Percentiles rank a stretch among this genome's conserved stretches.
These are phyloP conservation scores for Tirmania nivea DNA, from an alignment of 495 filamentous ascomycete species.

Conservation along the genomic window DNA sequence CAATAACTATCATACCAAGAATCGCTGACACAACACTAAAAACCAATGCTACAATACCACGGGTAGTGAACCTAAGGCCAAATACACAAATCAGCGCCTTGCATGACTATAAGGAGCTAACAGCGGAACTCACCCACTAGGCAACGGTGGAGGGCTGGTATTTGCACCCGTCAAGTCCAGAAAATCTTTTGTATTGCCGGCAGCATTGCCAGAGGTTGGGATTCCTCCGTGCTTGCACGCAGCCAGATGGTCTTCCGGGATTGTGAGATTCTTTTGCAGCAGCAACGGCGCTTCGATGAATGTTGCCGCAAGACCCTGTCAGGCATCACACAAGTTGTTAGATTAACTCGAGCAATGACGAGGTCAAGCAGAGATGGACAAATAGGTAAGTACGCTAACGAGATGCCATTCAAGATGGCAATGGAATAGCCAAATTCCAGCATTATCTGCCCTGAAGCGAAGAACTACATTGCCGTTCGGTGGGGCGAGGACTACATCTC, in stretches of 20 bases:
- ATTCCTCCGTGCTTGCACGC: constrained; percentile 33
- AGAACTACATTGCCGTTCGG: constrained; percentile 36
- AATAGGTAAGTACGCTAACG: not conserved
- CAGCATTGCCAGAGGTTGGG: constrained; percentile 47
- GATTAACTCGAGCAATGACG: not conserved
- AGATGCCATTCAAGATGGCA: constrained; percentile 25
- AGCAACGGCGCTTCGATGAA: constrained; percentile 37
- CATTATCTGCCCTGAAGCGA: constrained; percentile 49
- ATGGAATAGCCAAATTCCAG: constrained; percentile 51
- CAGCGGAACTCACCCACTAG: constrained; percentile 30
- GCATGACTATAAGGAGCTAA: too few species aligned
- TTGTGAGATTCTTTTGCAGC: constrained; percentile 35
- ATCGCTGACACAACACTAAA: constrained; percentile 50
- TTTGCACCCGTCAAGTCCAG: constrained; percentile 45
- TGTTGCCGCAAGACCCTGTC: constrained; percentile 35
- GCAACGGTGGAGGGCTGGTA: constrained; percentile 31
- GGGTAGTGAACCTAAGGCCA: constrained; percentile 32
- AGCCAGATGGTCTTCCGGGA: constrained; percentile 41
- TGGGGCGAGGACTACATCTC: constrained; percentile 27
- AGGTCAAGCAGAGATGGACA: not conserved
- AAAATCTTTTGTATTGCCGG: constrained; percentile 40
- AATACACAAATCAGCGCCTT: too few species aligned
- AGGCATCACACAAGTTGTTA: constrained; percentile 38
- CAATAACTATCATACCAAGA: constrained; percentile 47
- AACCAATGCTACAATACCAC: constrained; percentile 49